A percentile compares a stretch with the other conserved stretches of the same genome.
phyloP scores from a whole-genome alignment of 225 moss, liverwort and hornwort species.

The Physcomitrellopsis africana region DNA sequence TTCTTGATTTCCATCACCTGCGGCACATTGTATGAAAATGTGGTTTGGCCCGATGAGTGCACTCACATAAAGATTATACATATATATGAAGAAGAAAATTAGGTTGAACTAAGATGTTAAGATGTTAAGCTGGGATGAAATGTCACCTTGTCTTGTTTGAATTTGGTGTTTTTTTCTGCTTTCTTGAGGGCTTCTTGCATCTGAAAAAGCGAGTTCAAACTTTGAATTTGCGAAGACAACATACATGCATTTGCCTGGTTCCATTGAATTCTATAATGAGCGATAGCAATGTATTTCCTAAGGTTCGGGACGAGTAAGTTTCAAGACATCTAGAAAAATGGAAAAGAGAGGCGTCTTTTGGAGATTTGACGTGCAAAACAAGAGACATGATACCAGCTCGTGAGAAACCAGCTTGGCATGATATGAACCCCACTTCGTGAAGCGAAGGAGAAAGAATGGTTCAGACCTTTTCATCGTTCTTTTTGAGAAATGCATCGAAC shows the following conservation, averaged over 20 bases:
- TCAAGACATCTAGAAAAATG: too few relatives aligned
- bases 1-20: conserved; percentile 88
- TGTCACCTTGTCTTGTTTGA: conserved; percentile 84
- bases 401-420: neutral
- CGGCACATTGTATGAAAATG: conserved; percentile 15
- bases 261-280: too few relatives aligned
- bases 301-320: neutral
- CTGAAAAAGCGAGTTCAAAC: conserved; percentile 36
- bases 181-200: conserved; percentile 87
- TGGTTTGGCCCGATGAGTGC: neutral
- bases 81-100: too few relatives aligned
- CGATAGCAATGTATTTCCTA: neutral
- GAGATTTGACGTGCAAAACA: neutral
- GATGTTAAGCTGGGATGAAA: neutral
- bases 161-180: conserved; percentile 80
- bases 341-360: too few relatives aligned
- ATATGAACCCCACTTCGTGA: neutral
- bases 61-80: too few relatives aligned
- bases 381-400: neutral
- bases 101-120: too few relatives aligned
- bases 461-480: conserved; percentile 77
- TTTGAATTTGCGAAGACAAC: neutral
- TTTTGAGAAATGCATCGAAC: conserved; percentile 83
- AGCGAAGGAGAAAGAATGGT: conserved; percentile 4
- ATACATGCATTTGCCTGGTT: neutral